Evolutionary conservation across 1,139 yeast species (phyloP).

Genomic region (Lodderomyces orthopsilosis): DNA sequence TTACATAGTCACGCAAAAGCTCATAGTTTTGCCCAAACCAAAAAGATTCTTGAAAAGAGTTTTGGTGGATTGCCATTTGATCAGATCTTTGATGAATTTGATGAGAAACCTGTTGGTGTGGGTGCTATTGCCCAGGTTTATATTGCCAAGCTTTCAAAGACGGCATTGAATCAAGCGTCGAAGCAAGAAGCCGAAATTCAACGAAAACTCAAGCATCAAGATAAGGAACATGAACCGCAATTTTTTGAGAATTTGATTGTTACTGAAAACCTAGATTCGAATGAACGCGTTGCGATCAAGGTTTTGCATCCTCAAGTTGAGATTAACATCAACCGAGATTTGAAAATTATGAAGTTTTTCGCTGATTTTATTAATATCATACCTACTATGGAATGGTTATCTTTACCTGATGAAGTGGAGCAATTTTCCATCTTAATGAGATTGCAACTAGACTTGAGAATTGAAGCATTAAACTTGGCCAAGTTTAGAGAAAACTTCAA

Average conservation of each 20-base stretch:
- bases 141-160: constrained; percentile 59
- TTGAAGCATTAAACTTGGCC: constrained; percentile 78
- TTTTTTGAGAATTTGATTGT: constrained; percentile 37
- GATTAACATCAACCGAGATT: constrained; percentile 69
- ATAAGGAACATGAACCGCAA: constrained; percentile 6
- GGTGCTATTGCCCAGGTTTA: constrained; percentile 99
- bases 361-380: constrained; percentile 66
- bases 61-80: constrained; percentile 63
- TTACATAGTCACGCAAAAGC: constrained; percentile 82
- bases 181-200: constrained; percentile 23
- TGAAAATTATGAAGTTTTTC: constrained; percentile 77
- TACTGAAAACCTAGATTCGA: constrained; percentile 40
- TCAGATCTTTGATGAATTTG: constrained; percentile 79
- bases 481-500: constrained; percentile 65
- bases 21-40: constrained; percentile 66
- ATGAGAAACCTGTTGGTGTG: constrained; percentile 78
- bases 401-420: constrained; percentile 90
- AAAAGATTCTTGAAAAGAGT: constrained; percentile 54
- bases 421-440: constrained; percentile 86
- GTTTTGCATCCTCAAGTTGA: constrained; percentile 89
- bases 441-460: constrained; percentile 81
- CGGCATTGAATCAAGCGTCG: constrained; percentile 37
- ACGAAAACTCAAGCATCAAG: constrained; percentile 11
- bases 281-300: constrained; percentile 78
- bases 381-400: constrained; percentile 98